Evolutionary conservation across 176 grass and related monocot genomes (phyloP), one percentile per base, ranked within the genome.

Genomic region (Phyllostachys edulis): DNA sequence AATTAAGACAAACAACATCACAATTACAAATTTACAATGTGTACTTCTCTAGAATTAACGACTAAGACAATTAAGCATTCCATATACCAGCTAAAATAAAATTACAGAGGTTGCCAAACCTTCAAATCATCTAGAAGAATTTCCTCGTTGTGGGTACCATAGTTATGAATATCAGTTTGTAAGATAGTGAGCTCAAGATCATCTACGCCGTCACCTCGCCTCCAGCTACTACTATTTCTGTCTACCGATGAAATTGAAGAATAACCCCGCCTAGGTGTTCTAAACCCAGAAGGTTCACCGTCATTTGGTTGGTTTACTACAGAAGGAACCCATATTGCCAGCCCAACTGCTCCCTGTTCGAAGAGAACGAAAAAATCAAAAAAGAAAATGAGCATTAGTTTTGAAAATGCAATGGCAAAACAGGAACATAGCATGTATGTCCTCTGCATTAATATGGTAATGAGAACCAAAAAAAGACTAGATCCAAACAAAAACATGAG

Each of bases 281-380:
- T 90, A 82, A 87, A 79, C 63, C 87, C 80, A 57, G 50, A 64
- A 46, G 61, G 50, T 39, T 88, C 90, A 74, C 26, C 55, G n/a
- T 92, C 89, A 38, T 87, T 95, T 63, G 87, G 41, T 57, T 92
- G 90, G 87, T 93, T 98, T 81, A 81, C 93, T 20, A 99, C 91
- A 87, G 96, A 99, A 86, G 93, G 96, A 77, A 99, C 96, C 93
- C 96, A 99, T 80, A 99, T 99, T 69, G 96, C 96, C 85, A 99
- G 89, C 42, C 96, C 93, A 89, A 99, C 96, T 87, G 96, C 96
- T 79, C 96, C 96, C 93, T 99, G 68, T 72, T 79, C 51, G 21
- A 84, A 68, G 20, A 66, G 39, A 57, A 84, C 27, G 11, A 79
- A 68, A 63, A 27, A 63, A 21, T 21, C 29, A 29, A 29, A 1